Base-by-base conservation (phyloP, 2,329 filamentous ascomycete genomes). In the Trichoderma koningiopsis region DNA sequence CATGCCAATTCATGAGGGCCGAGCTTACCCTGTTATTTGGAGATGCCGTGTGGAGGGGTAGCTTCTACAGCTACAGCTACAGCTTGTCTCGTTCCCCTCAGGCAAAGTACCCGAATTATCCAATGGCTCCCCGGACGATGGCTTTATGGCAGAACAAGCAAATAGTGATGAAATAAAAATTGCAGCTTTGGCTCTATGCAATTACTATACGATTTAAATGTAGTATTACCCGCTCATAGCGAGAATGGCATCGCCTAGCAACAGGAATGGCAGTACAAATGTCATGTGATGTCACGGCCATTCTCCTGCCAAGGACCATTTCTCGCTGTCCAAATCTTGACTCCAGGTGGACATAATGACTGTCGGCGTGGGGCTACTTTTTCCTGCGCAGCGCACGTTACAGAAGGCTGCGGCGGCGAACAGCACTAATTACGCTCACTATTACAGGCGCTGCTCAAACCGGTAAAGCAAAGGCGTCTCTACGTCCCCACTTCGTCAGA, bases 271-370 rank as follows among this genome's bases (percentile, higher is more conserved):
- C 47, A 24, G n/a, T 22, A 4, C 47, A 24, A 5, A 49, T 49
- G 64, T 67, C 64, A 67, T 67, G 64, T 67, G 64, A 67, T 67
- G 64, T 67, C 64, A 67, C 64, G 64, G 37, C 55, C 19, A 13
- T 31, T 35, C 47, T 49, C 53, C 33, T 6, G 57, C 57, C 57
- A 59, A 58, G 55, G 31, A 57, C 29, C 33, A 29, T n/a, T 24
- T 55, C 35, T 66, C 63, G 63, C 63, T 66, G 53, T 67, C 55
- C 55, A 67, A 59, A 67, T 67, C 55, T 52, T 67, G 64, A 67
- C 64, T 67, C 64, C 55, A 67, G 63, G 53, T 22, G 47, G 43
- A 29, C 62, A 40, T 49, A 35, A 49, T 8, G 27, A 22, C 53
- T 40, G 24, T 58, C 55, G 64, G 64, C 64, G 64, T 67, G 55